Conservation (phyloP, 495 filamentous ascomycete genomes). For the Oidiodendron maius region DNA sequence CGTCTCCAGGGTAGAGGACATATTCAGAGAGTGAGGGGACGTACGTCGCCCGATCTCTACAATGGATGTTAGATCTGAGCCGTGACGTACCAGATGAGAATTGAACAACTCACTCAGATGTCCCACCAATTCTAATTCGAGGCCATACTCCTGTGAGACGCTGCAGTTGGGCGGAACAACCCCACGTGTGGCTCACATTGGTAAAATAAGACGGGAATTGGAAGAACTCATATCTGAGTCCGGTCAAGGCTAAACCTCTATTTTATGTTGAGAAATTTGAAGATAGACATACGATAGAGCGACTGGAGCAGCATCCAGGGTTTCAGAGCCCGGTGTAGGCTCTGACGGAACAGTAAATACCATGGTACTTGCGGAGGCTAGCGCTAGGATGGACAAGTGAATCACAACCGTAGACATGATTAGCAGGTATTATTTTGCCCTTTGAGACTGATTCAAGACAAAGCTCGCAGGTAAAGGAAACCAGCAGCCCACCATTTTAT, state of each 20-base stretch:
- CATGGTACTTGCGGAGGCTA: background rate
- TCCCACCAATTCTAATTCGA: slow-evolving; percentile 51
- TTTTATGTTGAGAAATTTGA: background rate
- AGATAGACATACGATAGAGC: background rate
- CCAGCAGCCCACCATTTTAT: too few relatives aligned
- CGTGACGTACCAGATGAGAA: background rate
- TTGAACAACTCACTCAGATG: slow-evolving; percentile 32
- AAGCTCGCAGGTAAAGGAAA: background rate
- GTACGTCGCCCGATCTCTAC: slow-evolving; percentile 42
- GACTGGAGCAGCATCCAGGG: background rate
- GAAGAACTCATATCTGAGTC: slow-evolving; percentile 46
- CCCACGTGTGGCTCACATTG: slow-evolving; percentile 41
- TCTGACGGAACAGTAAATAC: background rate
- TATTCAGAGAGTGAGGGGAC: slow-evolving; percentile 38
- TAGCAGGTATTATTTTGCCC: background rate
- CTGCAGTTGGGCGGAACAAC: slow-evolving; percentile 46
- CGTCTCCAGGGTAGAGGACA: slow-evolving; percentile 44
- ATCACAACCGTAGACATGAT: background rate
- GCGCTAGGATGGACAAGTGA: background rate
- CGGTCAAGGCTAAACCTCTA: background rate
- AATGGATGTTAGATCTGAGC: background rate
- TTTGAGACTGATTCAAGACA: background rate
- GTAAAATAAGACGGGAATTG: slow-evolving; percentile 49
- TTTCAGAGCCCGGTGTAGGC: background rate
- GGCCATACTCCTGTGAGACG: slow-evolving; percentile 45